Evolutionary conservation across 1,284 basidiomycete species (phyloP), one percentile per base, ranked within the genome.

Genomic region (Ustilago tritici): DNA sequence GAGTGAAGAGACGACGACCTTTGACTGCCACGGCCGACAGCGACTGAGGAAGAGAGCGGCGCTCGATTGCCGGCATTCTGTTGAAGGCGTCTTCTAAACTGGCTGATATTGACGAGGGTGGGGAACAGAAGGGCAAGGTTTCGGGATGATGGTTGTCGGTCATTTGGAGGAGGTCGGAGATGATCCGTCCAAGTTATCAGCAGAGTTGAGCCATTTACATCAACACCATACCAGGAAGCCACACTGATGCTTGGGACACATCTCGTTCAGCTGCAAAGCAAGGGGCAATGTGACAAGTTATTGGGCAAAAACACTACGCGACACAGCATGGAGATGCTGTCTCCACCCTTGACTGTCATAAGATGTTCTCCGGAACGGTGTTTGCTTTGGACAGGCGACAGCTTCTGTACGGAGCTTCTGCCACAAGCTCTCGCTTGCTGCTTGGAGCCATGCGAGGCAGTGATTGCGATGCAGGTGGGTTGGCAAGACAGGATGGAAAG

Each of bases 1-100:
- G 59, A 34, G 72, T 50, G n/a, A 75, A 75, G 15, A 75, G 56
- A 38, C 61, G 65, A 28, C 72, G 66, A 35, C 72, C 60, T 23
- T 70, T 69, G 47, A n/a, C 15, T 14, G 72, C 72, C 17, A 70
- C 67, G 12, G 53, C 58, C 34, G 66, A 70, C 17, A 75, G 60
- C 28, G 66, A 60, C 14, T 70, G 72, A 4, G 66, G 53, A 3
- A 74, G 50, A 28, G 65, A 67, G 19, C 54, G 61, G 28, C 70
- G 70, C n/a, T 72, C 71, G 52, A 62, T 35, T 23, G 71, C 46
- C 14, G 71, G 63, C 71, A 74, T 72, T 11, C 4, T 50, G 11
- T 31, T 31, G 23, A 23, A 31, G n/a, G 15, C 6, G 1, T 14
- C 14, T 10, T 59, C n/a, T 40, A 4, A 47, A 23, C 19, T 40